phyloP scores from a whole-genome alignment of 345 rosid genomes.

The Eucalyptus camaldulensis region DNA sequence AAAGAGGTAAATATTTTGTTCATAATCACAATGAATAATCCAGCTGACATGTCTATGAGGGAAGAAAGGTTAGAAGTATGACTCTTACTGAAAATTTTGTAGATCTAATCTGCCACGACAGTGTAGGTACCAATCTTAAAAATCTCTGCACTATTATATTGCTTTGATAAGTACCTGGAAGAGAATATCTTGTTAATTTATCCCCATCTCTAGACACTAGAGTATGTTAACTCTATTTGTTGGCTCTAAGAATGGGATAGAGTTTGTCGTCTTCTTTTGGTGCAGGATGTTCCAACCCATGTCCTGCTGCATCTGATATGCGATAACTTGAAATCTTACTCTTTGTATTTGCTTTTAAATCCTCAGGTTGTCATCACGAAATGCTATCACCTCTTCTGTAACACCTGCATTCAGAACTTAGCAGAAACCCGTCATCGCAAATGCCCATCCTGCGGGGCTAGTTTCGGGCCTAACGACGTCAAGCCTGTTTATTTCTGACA shows the following conservation, averaged over 20 bases:
- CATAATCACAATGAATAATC: background rate
- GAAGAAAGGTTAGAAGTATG: background rate
- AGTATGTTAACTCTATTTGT: background rate
- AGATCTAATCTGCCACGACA: background rate
- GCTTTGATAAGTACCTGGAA: background rate
- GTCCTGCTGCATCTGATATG: background rate
- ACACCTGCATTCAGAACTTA: constrained; percentile 66
- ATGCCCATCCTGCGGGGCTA: constrained; percentile 74
- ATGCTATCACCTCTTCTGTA: constrained; percentile 95
- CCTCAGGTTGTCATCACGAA: constrained; percentile 90
- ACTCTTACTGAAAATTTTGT: background rate
- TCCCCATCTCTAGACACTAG: background rate
- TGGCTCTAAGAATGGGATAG: background rate
- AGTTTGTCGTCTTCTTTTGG: background rate
- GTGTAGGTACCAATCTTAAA: background rate
- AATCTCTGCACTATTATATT: background rate
- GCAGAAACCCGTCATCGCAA: constrained; percentile 71
- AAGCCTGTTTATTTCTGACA: constrained; percentile 89
- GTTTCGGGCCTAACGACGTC: constrained; percentile 84
- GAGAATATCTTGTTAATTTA: background rate
- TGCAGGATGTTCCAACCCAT: background rate
- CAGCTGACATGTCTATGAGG: background rate
- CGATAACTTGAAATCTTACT: background rate
- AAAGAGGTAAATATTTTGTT: constrained; percentile 54
- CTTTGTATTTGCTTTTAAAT: background rate